Base-by-base conservation (phyloP, 2,329 filamentous ascomycete species). In the Pochonia chlamydosporia region DNA sequence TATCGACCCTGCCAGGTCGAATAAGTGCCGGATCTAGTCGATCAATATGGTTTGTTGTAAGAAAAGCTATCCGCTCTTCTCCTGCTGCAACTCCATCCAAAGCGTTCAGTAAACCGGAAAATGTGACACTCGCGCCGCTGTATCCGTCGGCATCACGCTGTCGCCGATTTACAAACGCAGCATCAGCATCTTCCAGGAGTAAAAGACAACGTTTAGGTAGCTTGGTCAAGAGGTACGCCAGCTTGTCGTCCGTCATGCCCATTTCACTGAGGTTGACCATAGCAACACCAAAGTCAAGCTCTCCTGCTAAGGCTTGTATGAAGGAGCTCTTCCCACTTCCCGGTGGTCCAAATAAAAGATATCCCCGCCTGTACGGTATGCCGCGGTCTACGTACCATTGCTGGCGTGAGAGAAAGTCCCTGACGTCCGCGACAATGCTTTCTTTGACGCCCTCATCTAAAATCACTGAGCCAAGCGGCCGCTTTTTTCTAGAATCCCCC, bases 251-350 rank as follows among this genome's bases (percentile, higher is more conserved):
- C 2, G 89, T 95, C 61, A 96, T 78, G 14, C 91, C 91, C 46
- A 89, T 79, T 69, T 96, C 89, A 66, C 87, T 93, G 25, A 96
- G 78, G 57, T 96, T 96, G 54, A 96, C 75, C 69, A 96, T 91
- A 44, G 91, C 90, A 56, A 96, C 93, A 57, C 88, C 88, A 64
- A 92, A 96, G 63, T 96, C 89, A 48, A 96, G 69, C 60, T 93
- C 84, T n/a, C 90, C 92, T 1, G 93, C 93, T 36, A 99, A 71
- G 1, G 93, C 91, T 66, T 96, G 90, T 52, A 99, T 96, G 57
- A 99, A 97, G 0, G 89, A 95, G 51, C 87, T 96, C 72, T 95
- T 97, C 30, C 89, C 95, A 36, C 87, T 95, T 0, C 91, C 91
- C 0, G 91, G 91, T 4, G 91, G 90, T 0, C 91, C 91, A 59